These are phyloP conservation scores for Lichtheimia corymbifera DNA, from an alignment of 371 early-diverging fungal genomes.

Conservation along the genomic window DNA sequence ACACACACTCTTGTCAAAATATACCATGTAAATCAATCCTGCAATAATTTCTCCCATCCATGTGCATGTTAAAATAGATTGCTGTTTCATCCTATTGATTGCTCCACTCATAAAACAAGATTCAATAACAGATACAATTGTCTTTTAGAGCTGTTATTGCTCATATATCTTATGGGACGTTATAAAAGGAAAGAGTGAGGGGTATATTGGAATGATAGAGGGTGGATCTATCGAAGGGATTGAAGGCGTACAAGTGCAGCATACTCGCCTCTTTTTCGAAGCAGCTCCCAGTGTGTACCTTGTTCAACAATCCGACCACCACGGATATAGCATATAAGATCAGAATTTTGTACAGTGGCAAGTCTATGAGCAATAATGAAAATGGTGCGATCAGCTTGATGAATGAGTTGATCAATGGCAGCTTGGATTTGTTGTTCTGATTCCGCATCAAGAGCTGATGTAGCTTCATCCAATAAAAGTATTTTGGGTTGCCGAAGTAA, in stretches of 20 bases:
- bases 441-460: conserved; percentile 88
- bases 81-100: no score
- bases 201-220: no score
- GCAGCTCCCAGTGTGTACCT: conserved; percentile 77
- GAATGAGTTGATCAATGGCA: conserved; percentile 73
- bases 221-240: conserved; percentile 7
- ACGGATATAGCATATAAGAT: conserved; percentile 72
- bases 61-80: no score
- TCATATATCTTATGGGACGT: no score
- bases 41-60: no score
- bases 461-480: conserved; percentile 94
- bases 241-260: conserved; percentile 35
- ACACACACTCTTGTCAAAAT: no score
- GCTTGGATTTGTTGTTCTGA: conserved; percentile 88
- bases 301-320: conserved; percentile 78
- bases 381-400: conserved; percentile 57
- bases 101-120: no score
- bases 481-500: conserved; percentile 81
- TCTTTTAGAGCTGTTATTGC: no score
- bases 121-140: no score
- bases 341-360: conserved; percentile 71
- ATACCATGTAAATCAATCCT: no score
- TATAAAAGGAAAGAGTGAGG: no score
- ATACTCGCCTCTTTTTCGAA: conserved; percentile 37
- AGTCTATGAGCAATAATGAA: conserved; percentile 71